Evolutionary conservation across 352 stramenopile species (phyloP).

Genomic region (Phytopythium boreale): DNA sequence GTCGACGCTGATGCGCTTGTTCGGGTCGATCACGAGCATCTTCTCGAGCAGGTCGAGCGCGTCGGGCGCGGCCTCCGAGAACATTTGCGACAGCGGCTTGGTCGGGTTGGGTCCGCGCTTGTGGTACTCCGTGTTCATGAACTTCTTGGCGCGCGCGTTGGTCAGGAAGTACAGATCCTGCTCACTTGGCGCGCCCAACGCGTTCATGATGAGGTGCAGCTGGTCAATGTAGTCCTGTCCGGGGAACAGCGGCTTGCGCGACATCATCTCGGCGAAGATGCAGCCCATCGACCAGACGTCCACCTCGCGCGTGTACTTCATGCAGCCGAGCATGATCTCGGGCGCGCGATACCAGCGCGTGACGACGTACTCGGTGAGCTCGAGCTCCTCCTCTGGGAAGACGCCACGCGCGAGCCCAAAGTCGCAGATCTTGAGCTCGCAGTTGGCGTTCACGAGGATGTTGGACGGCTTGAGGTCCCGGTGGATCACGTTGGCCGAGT

Average conservation of each 20-base stretch:
- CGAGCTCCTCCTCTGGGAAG: slow-evolving; percentile 73
- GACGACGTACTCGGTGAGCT: slow-evolving; percentile 65
- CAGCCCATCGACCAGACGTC: slow-evolving; percentile 98
- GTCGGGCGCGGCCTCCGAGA: slow-evolving; percentile 54
- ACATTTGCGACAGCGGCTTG: slow-evolving; percentile 73
- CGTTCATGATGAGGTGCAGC: slow-evolving; percentile 97
- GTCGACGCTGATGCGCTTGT: slow-evolving; percentile 89
- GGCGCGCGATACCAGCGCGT: slow-evolving; percentile 87
- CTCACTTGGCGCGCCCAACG: slow-evolving; percentile 53
- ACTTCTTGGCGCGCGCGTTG: slow-evolving; percentile 83
- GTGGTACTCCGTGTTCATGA: slow-evolving; percentile 81
- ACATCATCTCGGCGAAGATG: slow-evolving; percentile 99
- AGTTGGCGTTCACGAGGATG: slow-evolving; percentile 93
- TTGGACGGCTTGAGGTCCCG: slow-evolving; percentile 98
- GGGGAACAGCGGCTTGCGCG: slow-evolving; percentile 96
- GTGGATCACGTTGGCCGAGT: slow-evolving; percentile 93
- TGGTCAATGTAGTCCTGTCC: slow-evolving; percentile 94
- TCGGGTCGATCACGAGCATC: slow-evolving; percentile 93
- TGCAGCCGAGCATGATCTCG: slow-evolving; percentile 92
- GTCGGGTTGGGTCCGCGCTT: slow-evolving; percentile 61
- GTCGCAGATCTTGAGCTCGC: slow-evolving; percentile 79
- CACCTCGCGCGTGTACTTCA: slow-evolving; percentile 85
- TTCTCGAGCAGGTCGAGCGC: slow-evolving; percentile 88
- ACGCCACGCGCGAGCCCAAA: slow-evolving; percentile 78
- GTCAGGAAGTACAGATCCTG: slow-evolving; percentile 91